A percentile compares a stretch with the other conserved stretches of the same genome.
These are phyloP conservation scores for Cichorium intybus DNA, from an alignment of 140 eudicot species.

Conservation along the genomic window DNA sequence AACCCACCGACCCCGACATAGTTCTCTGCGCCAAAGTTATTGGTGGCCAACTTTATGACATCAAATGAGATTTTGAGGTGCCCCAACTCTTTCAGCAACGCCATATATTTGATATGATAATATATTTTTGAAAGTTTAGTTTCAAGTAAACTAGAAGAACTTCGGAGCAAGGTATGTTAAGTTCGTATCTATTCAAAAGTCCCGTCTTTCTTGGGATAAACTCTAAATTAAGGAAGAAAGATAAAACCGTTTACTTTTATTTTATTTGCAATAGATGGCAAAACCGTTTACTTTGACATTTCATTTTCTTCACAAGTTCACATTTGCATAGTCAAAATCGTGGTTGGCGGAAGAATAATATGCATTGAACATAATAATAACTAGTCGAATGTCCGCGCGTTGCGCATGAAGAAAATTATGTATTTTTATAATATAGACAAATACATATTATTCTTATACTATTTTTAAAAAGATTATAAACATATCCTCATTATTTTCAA, in stretches of 20 bases:
- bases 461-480: too few relatives aligned
- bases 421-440: too few relatives aligned
- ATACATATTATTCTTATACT: too few relatives aligned
- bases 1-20: slow-evolving; percentile 30
- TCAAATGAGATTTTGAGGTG: slow-evolving; percentile 22
- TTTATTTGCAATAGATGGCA: background rate
- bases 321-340: too few relatives aligned
- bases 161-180: background rate
- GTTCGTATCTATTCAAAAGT: background rate
- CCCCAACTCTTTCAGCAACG: slow-evolving; percentile 10
- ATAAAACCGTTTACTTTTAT: background rate
- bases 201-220: background rate
- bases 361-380: too few relatives aligned
- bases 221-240: background rate
- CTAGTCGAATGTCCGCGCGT: too few relatives aligned
- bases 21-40: slow-evolving; percentile 8
- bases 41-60: slow-evolving; percentile 22
- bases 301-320: too few relatives aligned
- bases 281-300: slow-evolving; percentile 9
- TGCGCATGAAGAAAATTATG: too few relatives aligned
- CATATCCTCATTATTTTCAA: too few relatives aligned
- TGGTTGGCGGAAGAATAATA: too few relatives aligned
- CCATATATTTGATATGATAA: slow-evolving; percentile 6
- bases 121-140: background rate
- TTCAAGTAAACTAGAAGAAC: background rate